Evolutionary conservation across 1,284 basidiomycete species (phyloP).

Genomic region (Pterulicium gracile): DNA sequence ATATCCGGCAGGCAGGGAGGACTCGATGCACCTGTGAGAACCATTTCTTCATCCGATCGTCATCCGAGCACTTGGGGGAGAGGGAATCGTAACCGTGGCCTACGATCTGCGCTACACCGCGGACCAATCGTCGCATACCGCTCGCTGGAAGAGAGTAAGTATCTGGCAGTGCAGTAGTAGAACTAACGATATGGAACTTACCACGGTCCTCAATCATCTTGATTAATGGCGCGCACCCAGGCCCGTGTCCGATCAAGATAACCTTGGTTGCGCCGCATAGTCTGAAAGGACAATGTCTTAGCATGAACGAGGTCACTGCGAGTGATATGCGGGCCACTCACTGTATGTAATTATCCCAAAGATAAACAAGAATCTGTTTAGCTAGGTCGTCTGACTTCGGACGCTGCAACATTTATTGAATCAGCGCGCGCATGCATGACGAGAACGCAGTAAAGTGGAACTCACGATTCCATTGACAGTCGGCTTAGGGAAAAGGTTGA

Average conservation of each 20-base stretch:
- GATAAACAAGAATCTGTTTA: slow-evolving; percentile 60
- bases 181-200: slow-evolving; percentile 18
- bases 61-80: slow-evolving; percentile 37
- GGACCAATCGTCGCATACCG: slow-evolving; percentile 51
- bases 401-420: slow-evolving; percentile 22
- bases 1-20: slow-evolving; percentile 2
- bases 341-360: slow-evolving; percentile 96
- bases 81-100: slow-evolving; percentile 51
- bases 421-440: no score
- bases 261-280: slow-evolving; percentile 62
- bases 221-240: slow-evolving; percentile 68
- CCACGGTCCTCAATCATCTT: slow-evolving; percentile 63
- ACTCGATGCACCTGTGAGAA: slow-evolving; percentile 28
- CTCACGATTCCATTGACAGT: slow-evolving; percentile 15
- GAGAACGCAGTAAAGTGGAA: no score
- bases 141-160: slow-evolving; percentile 19
- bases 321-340: slow-evolving; percentile 23
- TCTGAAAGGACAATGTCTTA: slow-evolving; percentile 25
- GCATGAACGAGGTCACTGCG: slow-evolving; percentile 1
- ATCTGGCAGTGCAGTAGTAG: slow-evolving; percentile 5
- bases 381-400: slow-evolving; percentile 27
- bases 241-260: slow-evolving; percentile 80
- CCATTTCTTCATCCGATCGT: not conserved
- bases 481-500: slow-evolving; percentile 75
- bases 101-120: slow-evolving; percentile 68